Percentiles rank a stretch among this genome's conserved stretches.
Conservation (phyloP, 768 basidiomycete species). For the Panaeolus papilionaceus region DNA sequence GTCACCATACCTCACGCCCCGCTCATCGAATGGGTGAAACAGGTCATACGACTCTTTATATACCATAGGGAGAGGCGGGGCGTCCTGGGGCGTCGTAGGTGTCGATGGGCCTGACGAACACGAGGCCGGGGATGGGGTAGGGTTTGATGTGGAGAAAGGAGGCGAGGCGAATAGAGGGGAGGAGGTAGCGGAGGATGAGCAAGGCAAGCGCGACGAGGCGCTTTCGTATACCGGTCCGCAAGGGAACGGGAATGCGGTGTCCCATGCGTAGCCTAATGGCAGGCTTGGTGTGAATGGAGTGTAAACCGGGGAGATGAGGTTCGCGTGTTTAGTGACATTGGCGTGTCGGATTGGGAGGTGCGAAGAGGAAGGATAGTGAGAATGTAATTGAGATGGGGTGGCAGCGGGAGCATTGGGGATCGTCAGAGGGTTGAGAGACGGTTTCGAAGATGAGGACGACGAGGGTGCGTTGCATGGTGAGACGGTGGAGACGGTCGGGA, state of each 20-base stretch:
- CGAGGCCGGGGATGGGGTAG: background rate
- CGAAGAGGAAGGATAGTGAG: background rate
- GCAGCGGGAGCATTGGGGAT: background rate
- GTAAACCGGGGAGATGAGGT: constrained; percentile 24
- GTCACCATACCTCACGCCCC: background rate
- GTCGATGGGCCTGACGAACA: background rate
- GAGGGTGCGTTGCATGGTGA: constrained; percentile 23
- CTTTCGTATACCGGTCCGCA: background rate
- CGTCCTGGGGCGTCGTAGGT: background rate
- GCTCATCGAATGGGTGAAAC: background rate
- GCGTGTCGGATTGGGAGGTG: too few species aligned
- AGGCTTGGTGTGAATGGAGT: constrained; percentile 30
- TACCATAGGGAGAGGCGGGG: too few species aligned
- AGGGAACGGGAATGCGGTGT: background rate
- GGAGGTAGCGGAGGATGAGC: background rate
- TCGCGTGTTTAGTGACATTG: background rate
- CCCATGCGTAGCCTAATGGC: background rate
- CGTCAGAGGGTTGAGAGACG: background rate
- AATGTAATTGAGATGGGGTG: constrained; percentile 16
- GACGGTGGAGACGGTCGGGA: constrained; percentile 25
- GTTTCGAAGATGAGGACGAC: constrained; percentile 21
- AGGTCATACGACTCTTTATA: background rate
- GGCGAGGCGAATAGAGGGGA: too few species aligned
- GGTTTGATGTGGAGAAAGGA: too few species aligned
- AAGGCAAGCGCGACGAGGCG: background rate